A percentile compares a stretch with the other conserved stretches of the same genome.
Conservation (phyloP, 2,329 filamentous ascomycete species). For the Diatrype stigma region DNA sequence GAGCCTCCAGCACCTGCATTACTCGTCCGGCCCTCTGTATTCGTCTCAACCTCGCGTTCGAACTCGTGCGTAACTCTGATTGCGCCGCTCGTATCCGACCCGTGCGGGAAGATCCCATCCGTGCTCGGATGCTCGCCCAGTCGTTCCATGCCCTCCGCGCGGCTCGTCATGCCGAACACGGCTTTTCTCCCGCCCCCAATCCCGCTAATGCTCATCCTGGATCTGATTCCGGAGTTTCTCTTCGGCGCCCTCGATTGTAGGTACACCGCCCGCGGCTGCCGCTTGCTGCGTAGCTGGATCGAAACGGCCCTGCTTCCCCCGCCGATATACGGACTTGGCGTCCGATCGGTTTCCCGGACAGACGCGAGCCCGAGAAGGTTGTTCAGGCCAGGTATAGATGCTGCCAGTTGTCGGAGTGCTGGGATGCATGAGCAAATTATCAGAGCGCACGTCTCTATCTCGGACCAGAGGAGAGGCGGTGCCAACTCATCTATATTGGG, state of each 20-base stretch:
- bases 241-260: constrained; percentile 6
- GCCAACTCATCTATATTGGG: constrained; percentile 23
- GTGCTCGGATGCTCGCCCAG: constrained; percentile 13
- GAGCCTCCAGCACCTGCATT: too few relatives aligned
- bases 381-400: constrained; percentile 25
- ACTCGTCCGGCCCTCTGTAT: too few relatives aligned
- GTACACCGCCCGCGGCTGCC: background rate
- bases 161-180: constrained; percentile 13
- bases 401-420: constrained; percentile 25
- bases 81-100: constrained; percentile 25
- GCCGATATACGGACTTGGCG: background rate
- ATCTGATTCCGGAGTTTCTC: constrained; percentile 9
- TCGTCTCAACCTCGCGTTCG: background rate
- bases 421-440: constrained; percentile 30
- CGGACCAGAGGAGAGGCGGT: constrained; percentile 27
- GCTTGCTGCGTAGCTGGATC: constrained; percentile 2
- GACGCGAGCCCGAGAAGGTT: constrained; percentile 25
- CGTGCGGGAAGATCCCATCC: constrained; percentile 15
- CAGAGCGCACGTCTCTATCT: constrained; percentile 27
- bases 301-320: constrained; percentile 4
- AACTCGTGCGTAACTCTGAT: background rate
- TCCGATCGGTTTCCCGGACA: constrained; percentile 1
- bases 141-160: constrained; percentile 8
- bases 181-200: background rate
- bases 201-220: background rate